Conservation (phyloP, 345 rosid species). For the Citrus glauca region DNA sequence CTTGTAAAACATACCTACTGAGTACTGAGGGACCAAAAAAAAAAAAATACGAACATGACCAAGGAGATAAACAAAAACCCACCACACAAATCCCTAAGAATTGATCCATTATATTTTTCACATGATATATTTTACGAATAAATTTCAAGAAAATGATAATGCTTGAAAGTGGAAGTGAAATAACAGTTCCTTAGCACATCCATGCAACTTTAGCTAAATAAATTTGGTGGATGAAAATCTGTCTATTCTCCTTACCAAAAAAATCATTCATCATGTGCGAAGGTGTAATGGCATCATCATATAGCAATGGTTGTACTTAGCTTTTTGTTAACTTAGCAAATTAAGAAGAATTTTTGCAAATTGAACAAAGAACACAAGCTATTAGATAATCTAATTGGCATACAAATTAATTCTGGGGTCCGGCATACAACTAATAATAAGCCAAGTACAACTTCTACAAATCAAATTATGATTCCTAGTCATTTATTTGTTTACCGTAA, state of each 20-base stretch:
- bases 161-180: conserved; percentile 14
- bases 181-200: not conserved
- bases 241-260: too few relatives aligned
- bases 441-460: conserved; percentile 16
- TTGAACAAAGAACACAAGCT: not conserved
- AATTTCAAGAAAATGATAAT: not conserved
- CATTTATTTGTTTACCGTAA: conserved; percentile 26
- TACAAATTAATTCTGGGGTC: not conserved
- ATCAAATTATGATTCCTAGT: conserved; percentile 15
- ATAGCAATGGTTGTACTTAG: not conserved
- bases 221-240: too few relatives aligned
- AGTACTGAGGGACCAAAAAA: too few relatives aligned
- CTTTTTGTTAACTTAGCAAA: not conserved
- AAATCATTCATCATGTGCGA: too few relatives aligned
- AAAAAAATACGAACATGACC: too few relatives aligned
- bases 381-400: conserved; percentile 8
- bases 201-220: too few relatives aligned
- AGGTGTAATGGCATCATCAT: too few relatives aligned
- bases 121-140: not conserved
- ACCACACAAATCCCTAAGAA: too few relatives aligned
- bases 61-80: too few relatives aligned
- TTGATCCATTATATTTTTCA: not conserved
- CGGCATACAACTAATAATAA: conserved; percentile 3
- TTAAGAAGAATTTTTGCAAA: not conserved
- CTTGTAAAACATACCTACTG: too few relatives aligned